phyloP scores from a whole-genome alignment of 345 rosid species.

The Populus nigra region DNA sequence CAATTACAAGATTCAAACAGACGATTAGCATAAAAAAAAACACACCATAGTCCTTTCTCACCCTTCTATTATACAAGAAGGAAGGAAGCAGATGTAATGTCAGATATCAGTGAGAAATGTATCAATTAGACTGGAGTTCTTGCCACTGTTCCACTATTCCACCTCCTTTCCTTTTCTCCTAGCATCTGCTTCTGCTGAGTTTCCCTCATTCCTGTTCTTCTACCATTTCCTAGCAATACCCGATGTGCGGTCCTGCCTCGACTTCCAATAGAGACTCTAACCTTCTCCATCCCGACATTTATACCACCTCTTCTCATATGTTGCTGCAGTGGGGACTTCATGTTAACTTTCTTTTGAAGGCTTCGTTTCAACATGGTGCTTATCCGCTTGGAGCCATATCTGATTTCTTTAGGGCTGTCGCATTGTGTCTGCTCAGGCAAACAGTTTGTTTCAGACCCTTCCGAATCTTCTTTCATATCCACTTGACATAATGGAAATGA shows the following conservation, averaged over 20 bases:
- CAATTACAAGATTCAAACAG: neutral
- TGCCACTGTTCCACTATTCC: conserved; percentile 47
- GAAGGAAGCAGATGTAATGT: neutral
- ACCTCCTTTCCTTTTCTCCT: conserved; percentile 75
- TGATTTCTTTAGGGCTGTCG: conserved; percentile 52
- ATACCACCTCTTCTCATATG: conserved; percentile 69
- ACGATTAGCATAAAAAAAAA: neutral
- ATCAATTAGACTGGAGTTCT: conserved; percentile 30
- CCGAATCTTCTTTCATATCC: conserved; percentile 36
- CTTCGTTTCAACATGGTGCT: conserved; percentile 64
- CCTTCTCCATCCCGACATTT: conserved; percentile 80
- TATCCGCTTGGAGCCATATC: conserved; percentile 50
- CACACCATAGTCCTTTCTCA: neutral
- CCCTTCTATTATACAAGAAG: conserved; percentile 4
- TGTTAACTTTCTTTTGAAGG: conserved; percentile 60
- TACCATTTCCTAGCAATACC: conserved; percentile 52
- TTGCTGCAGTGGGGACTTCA: conserved; percentile 58
- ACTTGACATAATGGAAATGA: conserved; percentile 31
- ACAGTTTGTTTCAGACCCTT: conserved; percentile 25
- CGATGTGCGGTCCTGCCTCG: conserved; percentile 69
- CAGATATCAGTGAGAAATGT: neutral
- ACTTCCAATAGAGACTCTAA: conserved; percentile 80
- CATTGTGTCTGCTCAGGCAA: conserved; percentile 46
- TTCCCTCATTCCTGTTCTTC: conserved; percentile 56
- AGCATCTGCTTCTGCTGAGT: conserved; percentile 50